Percentiles rank a stretch among this genome's conserved stretches.
These are phyloP conservation scores for Botrytis tulipae DNA, from an alignment of 2,329 filamentous ascomycete species.

Conservation along the genomic window DNA sequence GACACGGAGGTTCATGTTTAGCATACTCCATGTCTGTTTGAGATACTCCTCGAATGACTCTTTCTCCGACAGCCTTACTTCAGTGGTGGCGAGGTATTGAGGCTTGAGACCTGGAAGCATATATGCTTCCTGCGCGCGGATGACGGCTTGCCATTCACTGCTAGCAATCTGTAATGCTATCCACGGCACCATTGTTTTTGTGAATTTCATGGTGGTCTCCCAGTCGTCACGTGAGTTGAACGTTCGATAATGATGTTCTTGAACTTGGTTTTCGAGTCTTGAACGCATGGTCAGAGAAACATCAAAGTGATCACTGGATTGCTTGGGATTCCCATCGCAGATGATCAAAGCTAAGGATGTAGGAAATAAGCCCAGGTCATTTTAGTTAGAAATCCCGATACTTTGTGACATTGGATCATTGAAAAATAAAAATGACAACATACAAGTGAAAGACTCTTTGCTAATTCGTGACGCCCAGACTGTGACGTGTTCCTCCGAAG, in stretches of 20 bases:
- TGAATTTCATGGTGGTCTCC: too few species aligned
- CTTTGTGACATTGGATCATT: neutral
- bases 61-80: neutral
- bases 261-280: neutral
- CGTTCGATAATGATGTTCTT: too few species aligned
- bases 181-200: too few species aligned
- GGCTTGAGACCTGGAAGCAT: neutral
- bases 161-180: neutral
- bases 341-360: neutral
- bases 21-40: neutral
- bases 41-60: neutral
- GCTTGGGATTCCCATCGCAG: neutral
- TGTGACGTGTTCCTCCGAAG: neutral
- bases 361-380: neutral
- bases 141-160: neutral
- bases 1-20: neutral
- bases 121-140: neutral
- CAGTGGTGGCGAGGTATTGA: neutral
- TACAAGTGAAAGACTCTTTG: neutral
- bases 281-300: neutral
- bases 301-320: neutral
- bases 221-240: too few species aligned
- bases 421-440: neutral
- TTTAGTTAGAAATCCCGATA: rapidly evolving
- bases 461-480: neutral